These are phyloP conservation scores for Candida railenensis DNA, from an alignment of 805 yeast species.

Conservation along the genomic window DNA sequence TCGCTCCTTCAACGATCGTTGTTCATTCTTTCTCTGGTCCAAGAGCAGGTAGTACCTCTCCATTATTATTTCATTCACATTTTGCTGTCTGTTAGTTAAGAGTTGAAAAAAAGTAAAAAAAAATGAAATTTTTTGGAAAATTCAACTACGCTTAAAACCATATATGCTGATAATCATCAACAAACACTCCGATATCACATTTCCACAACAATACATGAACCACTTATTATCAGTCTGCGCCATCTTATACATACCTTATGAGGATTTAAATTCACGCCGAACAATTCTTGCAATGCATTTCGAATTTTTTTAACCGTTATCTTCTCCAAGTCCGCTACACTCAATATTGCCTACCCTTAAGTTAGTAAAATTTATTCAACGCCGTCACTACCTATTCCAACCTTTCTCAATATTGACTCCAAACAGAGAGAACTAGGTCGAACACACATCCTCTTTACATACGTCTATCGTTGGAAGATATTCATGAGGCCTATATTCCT, in stretches of 20 bases:
- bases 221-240: neutral
- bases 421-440: neutral
- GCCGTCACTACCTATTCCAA: too few relatives aligned
- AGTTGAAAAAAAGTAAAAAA: neutral
- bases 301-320: constrained; percentile 72
- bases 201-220: too few relatives aligned
- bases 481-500: constrained; percentile 24
- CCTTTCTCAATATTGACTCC: too few relatives aligned
- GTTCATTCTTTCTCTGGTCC: constrained; percentile 36
- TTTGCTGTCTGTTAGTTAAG: constrained; percentile 38
- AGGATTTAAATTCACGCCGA: constrained; percentile 50
- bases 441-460: too few relatives aligned
- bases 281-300: constrained; percentile 69
- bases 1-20: constrained; percentile 15
- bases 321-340: constrained; percentile 66
- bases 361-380: constrained; percentile 2
- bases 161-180: too few relatives aligned
- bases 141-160: too few relatives aligned
- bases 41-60: constrained; percentile 51
- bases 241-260: constrained; percentile 36
- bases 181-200: too few relatives aligned
- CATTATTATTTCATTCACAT: constrained; percentile 58
- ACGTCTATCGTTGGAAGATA: constrained; percentile 68
- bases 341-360: constrained; percentile 61
- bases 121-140: too few relatives aligned